phyloP scores from a whole-genome alignment of 108 stramenopile genomes.

The Aureococcus anophagefferens region DNA sequence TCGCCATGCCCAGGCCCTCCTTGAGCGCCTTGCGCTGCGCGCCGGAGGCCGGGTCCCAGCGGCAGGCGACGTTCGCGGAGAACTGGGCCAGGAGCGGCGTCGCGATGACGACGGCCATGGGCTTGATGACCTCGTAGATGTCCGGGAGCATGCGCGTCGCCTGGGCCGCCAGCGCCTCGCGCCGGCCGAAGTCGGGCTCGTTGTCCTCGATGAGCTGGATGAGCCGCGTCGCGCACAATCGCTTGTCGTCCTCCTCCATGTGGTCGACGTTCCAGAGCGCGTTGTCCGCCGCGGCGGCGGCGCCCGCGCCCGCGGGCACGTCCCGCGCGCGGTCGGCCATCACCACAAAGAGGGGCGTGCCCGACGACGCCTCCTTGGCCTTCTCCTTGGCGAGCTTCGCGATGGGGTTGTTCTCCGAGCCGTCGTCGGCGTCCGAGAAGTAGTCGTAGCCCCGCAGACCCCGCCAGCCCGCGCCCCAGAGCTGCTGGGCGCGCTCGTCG shows the following conservation, averaged over 20 bases:
- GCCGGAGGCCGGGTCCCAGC: slow-evolving; percentile 9
- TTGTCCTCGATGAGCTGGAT: background rate
- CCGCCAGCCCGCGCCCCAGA: background rate
- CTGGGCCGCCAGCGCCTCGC: slow-evolving; percentile 13
- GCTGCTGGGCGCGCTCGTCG: no score
- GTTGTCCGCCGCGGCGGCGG: background rate
- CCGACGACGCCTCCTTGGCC: background rate
- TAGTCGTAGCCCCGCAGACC: background rate
- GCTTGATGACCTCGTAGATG: slow-evolving; percentile 14
- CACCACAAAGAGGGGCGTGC: background rate
- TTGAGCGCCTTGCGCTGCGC: slow-evolving; percentile 12
- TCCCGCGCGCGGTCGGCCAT: background rate
- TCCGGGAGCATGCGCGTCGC: slow-evolving; percentile 12
- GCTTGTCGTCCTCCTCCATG: background rate
- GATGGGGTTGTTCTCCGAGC: background rate
- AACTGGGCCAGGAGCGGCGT: slow-evolving; percentile 24
- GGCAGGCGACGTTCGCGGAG: slow-evolving; percentile 17
- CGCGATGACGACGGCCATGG: slow-evolving; percentile 15
- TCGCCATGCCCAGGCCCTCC: slow-evolving; percentile 23
- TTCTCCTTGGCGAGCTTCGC: no score
- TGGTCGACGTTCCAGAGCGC: background rate
- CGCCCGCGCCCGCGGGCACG: background rate
- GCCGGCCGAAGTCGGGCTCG: slow-evolving; percentile 6
- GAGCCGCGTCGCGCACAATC: background rate
- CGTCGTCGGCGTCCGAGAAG: background rate